These are phyloP conservation scores for Aphanomyces stellatus DNA, from an alignment of 352 stramenopile genomes.

Conservation along the genomic window DNA sequence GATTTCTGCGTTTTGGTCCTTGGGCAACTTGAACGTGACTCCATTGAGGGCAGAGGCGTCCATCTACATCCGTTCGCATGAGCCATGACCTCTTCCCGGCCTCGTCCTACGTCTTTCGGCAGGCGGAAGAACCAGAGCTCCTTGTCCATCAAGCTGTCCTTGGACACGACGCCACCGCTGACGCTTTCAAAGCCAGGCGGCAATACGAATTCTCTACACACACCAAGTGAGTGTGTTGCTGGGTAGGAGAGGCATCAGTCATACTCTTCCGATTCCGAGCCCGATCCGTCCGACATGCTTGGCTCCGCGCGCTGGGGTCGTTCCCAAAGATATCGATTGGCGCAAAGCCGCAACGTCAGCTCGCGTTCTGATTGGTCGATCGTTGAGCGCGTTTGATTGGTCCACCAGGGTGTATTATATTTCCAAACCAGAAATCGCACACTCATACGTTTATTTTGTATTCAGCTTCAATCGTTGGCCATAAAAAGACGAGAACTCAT, in stretches of 20 bases:
- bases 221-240: no score
- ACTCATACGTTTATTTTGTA: no score
- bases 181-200: slow-evolving; percentile 17
- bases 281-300: slow-evolving; percentile 16
- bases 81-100: neutral
- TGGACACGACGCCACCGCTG: slow-evolving; percentile 5
- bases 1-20: slow-evolving; percentile 7
- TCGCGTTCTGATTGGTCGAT: neutral
- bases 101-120: slow-evolving; percentile 29
- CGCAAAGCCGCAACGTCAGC: slow-evolving; percentile 3
- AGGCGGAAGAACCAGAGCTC: slow-evolving; percentile 39
- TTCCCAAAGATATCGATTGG: slow-evolving; percentile 4
- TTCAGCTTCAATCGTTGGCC: no score
- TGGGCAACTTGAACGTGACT: slow-evolving; percentile 13
- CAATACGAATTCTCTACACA: slow-evolving; percentile 19
- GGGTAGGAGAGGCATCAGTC: no score
- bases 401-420: no score
- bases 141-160: slow-evolving; percentile 16
- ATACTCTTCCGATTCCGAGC: slow-evolving; percentile 20
- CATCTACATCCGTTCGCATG: neutral
- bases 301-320: no score
- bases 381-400: slow-evolving; percentile 10
- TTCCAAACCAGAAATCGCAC: no score
- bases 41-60: slow-evolving; percentile 14
- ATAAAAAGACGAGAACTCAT: no score